A percentile compares a stretch with the other conserved stretches of the same genome.
Evolutionary conservation across 441 rosid species (phyloP).

Genomic region (Francoa sonchifolia): DNA sequence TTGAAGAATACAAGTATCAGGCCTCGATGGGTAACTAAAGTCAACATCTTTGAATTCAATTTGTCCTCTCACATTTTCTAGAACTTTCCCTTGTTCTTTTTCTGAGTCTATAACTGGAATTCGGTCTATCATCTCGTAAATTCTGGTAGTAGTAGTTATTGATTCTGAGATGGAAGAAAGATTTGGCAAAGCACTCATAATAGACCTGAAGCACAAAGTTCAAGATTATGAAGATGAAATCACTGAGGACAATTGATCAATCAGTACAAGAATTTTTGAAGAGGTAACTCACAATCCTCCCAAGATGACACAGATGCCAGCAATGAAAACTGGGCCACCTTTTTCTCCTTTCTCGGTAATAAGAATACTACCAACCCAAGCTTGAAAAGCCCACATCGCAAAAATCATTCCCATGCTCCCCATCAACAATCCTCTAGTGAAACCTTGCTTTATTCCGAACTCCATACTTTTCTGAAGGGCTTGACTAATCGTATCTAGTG

Average conservation of each 20-base stretch:
- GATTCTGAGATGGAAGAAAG: slow-evolving; percentile 23
- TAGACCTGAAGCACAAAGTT: slow-evolving; percentile 14
- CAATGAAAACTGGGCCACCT: slow-evolving; percentile 25
- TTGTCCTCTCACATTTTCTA: slow-evolving; percentile 25
- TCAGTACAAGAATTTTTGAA: too few relatives aligned
- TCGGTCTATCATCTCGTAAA: slow-evolving; percentile 21
- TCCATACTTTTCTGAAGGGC: slow-evolving; percentile 22
- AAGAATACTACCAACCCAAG: slow-evolving; percentile 31
- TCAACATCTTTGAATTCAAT: slow-evolving; percentile 23
- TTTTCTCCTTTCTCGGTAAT: slow-evolving; percentile 25
- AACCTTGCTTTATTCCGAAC: slow-evolving; percentile 27
- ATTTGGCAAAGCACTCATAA: slow-evolving; percentile 26
- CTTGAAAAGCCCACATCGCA: slow-evolving; percentile 28
- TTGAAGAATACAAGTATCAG: slow-evolving; percentile 16
- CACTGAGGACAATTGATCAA: too few relatives aligned
- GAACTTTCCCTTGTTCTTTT: slow-evolving; percentile 16
- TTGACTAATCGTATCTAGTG: slow-evolving; percentile 15
- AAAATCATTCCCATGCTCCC: slow-evolving; percentile 34
- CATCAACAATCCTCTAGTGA: slow-evolving; percentile 28
- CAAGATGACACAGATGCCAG: slow-evolving; percentile 19
- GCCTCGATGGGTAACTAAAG: slow-evolving; percentile 29
- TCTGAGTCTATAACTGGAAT: slow-evolving; percentile 19
- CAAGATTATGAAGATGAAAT: too few relatives aligned
- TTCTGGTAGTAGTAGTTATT: slow-evolving; percentile 14
- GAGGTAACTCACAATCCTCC: slow-evolving; percentile 30